These are phyloP conservation scores for Fusarium agapanthi DNA, from an alignment of 2,329 filamentous ascomycete genomes.

Conservation along the genomic window DNA sequence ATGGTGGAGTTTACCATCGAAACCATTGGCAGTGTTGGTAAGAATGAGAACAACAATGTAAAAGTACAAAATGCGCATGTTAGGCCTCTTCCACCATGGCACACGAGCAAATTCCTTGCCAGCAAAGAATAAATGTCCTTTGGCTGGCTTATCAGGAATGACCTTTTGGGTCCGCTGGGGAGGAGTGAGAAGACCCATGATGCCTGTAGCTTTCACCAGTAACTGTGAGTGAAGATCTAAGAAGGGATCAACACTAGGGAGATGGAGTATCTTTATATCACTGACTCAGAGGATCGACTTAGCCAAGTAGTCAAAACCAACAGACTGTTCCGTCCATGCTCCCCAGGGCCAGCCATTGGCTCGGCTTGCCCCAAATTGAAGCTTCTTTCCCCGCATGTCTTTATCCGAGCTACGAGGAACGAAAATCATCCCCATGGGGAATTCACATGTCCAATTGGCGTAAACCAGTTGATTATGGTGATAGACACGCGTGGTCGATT, in stretches of 20 bases:
- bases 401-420: constrained; percentile 10
- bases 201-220: background rate
- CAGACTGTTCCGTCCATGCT: background rate
- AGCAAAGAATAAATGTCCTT: constrained; percentile 15
- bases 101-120: constrained; percentile 9
- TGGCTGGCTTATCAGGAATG: constrained; percentile 7
- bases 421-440: constrained; percentile 17
- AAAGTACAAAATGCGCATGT: constrained; percentile 5
- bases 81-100: constrained; percentile 10
- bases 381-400: constrained; percentile 8
- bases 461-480: background rate
- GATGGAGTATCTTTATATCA: background rate
- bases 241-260: background rate
- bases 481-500: background rate
- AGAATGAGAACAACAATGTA: constrained; percentile 12
- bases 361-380: background rate
- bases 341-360: background rate
- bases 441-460: background rate
- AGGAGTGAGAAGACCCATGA: constrained; percentile 4
- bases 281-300: background rate
- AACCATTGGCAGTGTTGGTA: constrained; percentile 15
- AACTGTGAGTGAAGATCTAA: background rate
- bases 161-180: constrained; percentile 19
- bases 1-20: background rate
- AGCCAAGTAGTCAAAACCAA: background rate